Evolutionary conservation across 2,329 filamentous ascomycete species (phyloP).

Genomic region (Nectriaceae sp.): DNA sequence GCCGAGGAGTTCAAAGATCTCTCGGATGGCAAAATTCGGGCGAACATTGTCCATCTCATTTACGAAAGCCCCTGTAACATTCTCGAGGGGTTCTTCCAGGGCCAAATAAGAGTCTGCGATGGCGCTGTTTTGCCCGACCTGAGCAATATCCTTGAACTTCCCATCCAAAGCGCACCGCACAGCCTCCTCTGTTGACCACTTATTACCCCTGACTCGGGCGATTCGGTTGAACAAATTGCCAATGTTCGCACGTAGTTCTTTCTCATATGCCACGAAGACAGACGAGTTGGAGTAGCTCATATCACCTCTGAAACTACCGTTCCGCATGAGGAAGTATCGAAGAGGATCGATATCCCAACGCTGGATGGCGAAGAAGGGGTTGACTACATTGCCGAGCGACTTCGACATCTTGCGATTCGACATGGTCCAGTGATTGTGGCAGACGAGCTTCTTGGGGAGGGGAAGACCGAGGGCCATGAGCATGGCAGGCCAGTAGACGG

Average conservation of each 20-base stretch:
- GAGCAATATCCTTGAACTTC: slow-evolving; percentile 17
- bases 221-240: slow-evolving; percentile 80
- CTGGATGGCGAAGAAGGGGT: slow-evolving; percentile 88
- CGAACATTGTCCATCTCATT: slow-evolving; percentile 64
- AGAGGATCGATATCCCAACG: slow-evolving; percentile 86
- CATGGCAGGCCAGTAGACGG: slow-evolving; percentile 97
- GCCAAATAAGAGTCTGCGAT: too few relatives aligned
- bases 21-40: slow-evolving; percentile 64
- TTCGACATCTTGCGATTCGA: slow-evolving; percentile 95
- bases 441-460: slow-evolving; percentile 76
- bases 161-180: slow-evolving; percentile 42
- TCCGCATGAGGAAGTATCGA: slow-evolving; percentile 84
- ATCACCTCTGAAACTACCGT: slow-evolving; percentile 76
- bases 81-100: slow-evolving; percentile 9
- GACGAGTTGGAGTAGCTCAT: slow-evolving; percentile 80
- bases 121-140: slow-evolving; percentile 2
- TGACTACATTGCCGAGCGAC: slow-evolving; percentile 90
- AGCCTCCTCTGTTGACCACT: slow-evolving; percentile 66
- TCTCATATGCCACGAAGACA: slow-evolving; percentile 77
- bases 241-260: slow-evolving; percentile 72
- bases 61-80: too few relatives aligned
- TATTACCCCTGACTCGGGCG: slow-evolving; percentile 57
- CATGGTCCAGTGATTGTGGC: slow-evolving; percentile 95
- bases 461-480: slow-evolving; percentile 85
- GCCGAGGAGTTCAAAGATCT: slow-evolving; percentile 63